These are phyloP conservation scores for Cantharellus anzutake DNA, from an alignment of 768 basidiomycete genomes.

Conservation along the genomic window DNA sequence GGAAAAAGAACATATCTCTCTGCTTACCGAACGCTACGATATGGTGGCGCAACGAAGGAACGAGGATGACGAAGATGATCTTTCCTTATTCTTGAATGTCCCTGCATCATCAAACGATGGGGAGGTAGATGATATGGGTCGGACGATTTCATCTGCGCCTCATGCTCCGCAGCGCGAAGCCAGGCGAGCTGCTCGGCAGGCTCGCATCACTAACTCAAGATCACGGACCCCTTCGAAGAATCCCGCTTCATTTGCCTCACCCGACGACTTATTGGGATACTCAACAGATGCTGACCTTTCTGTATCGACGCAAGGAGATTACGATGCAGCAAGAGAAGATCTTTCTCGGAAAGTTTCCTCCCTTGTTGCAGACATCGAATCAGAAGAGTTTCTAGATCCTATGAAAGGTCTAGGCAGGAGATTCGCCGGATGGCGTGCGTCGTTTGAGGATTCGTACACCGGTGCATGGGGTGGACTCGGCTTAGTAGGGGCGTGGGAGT, in stretches of 20 bases:
- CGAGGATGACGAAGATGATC: slow-evolving; percentile 68
- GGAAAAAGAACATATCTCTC: slow-evolving; percentile 52
- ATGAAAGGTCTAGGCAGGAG: slow-evolving; percentile 34
- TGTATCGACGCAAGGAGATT: slow-evolving; percentile 49
- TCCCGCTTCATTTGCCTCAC: slow-evolving; percentile 15
- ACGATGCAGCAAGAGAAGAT: slow-evolving; percentile 36
- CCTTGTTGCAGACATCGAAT: slow-evolving; percentile 63
- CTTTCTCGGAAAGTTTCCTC: slow-evolving; percentile 32
- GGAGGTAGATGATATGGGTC: slow-evolving; percentile 45
- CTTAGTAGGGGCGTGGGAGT: slow-evolving; percentile 81
- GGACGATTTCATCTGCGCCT: slow-evolving; percentile 23
- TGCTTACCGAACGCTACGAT: slow-evolving; percentile 53
- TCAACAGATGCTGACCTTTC: slow-evolving; percentile 69
- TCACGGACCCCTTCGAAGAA: slow-evolving; percentile 19
- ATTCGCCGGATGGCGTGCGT: slow-evolving; percentile 55
- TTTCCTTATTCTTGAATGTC: slow-evolving; percentile 46
- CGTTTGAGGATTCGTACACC: slow-evolving; percentile 61
- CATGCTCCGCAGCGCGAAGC: slow-evolving; percentile 29
- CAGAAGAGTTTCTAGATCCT: slow-evolving; percentile 71
- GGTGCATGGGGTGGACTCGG: slow-evolving; percentile 84
- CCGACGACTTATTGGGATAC: slow-evolving; percentile 48
- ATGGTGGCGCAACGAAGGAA: slow-evolving; percentile 48
- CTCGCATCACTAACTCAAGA: slow-evolving; percentile 24
- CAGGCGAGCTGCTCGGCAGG: slow-evolving; percentile 37
- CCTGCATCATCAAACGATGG: slow-evolving; percentile 22